These are phyloP conservation scores for Maudiozyma pseudohumilis DNA, from an alignment of 805 yeast genomes.

Conservation along the genomic window DNA sequence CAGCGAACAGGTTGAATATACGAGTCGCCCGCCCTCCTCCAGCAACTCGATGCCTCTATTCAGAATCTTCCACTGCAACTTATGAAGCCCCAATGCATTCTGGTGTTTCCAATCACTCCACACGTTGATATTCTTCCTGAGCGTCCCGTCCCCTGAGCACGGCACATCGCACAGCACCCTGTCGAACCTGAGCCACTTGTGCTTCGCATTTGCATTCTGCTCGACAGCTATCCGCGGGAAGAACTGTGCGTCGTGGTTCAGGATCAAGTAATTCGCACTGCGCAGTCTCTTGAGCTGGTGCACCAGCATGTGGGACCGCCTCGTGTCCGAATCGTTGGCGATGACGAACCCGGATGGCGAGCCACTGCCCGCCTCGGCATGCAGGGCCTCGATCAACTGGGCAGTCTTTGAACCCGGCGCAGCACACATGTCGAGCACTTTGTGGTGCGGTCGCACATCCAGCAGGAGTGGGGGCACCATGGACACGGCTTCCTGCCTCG, in stretches of 20 bases:
- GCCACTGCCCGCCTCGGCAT: slow-evolving; percentile 41
- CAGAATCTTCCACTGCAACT: slow-evolving; percentile 78
- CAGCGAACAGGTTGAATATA: slow-evolving; percentile 91
- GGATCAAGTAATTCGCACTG: slow-evolving; percentile 85
- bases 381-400: slow-evolving; percentile 86
- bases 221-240: slow-evolving; percentile 66
- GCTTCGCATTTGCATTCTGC: slow-evolving; percentile 6
- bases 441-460: slow-evolving; percentile 87
- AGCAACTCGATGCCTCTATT: slow-evolving; percentile 83
- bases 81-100: slow-evolving; percentile 82
- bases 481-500: slow-evolving; percentile 94
- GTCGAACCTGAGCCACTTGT: slow-evolving; percentile 64
- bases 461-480: slow-evolving; percentile 95
- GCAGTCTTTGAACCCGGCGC: slow-evolving; percentile 99
- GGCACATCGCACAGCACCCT: slow-evolving; percentile 96
- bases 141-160: slow-evolving; percentile 97
- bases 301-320: slow-evolving; percentile 93
- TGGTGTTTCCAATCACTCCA: slow-evolving; percentile 94
- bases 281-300: slow-evolving; percentile 92
- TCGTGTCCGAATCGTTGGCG: slow-evolving; percentile 95
- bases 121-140: slow-evolving; percentile 91
- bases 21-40: slow-evolving; percentile 83
- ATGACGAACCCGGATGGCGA: slow-evolving; percentile 77
- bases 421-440: slow-evolving; percentile 94
- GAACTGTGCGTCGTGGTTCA: slow-evolving; percentile 93